These are phyloP conservation scores for Senna tora DNA, from an alignment of 306 rosid species.

Conservation along the genomic window DNA sequence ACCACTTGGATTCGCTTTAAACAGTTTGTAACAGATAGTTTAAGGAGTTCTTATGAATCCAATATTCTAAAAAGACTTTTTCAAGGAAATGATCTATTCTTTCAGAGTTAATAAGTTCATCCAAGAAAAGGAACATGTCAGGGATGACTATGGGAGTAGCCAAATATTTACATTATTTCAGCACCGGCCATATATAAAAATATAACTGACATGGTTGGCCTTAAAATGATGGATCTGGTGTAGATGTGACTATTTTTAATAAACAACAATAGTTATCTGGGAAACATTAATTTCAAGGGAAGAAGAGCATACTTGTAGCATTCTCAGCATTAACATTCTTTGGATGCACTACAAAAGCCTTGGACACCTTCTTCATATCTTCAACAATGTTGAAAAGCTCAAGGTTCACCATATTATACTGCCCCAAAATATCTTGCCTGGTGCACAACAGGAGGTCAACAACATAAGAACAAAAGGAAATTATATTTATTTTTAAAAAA, in stretches of 20 bases:
- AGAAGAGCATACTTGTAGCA: conserved; percentile 52
- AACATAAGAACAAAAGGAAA: conserved; percentile 15
- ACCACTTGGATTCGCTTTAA: not conserved
- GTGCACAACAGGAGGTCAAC: conserved; percentile 16
- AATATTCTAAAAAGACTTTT: not conserved
- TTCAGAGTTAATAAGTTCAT: not conserved
- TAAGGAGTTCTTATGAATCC: not conserved
- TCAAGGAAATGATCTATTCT: not conserved
- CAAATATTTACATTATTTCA: not conserved
- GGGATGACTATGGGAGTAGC: not conserved
- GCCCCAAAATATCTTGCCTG: conserved; percentile 88
- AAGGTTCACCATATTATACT: conserved; percentile 90
- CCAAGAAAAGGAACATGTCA: not conserved
- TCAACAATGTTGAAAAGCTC: conserved; percentile 96
- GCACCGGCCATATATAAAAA: not conserved
- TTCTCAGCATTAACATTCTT: conserved; percentile 86
- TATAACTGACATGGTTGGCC: not conserved
- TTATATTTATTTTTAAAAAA: too few species aligned
- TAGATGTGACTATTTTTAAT: not conserved
- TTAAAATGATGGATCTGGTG: not conserved
- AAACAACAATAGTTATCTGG: not conserved
- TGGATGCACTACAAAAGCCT: conserved; percentile 84
- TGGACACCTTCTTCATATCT: conserved; percentile 84
- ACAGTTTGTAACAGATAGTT: not conserved
- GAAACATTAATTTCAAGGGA: conserved; percentile 1